A percentile compares a stretch with the other conserved stretches of the same genome.
phyloP scores from a whole-genome alignment of 805 yeast genomes.

The Kodamaea neixiangensis region DNA sequence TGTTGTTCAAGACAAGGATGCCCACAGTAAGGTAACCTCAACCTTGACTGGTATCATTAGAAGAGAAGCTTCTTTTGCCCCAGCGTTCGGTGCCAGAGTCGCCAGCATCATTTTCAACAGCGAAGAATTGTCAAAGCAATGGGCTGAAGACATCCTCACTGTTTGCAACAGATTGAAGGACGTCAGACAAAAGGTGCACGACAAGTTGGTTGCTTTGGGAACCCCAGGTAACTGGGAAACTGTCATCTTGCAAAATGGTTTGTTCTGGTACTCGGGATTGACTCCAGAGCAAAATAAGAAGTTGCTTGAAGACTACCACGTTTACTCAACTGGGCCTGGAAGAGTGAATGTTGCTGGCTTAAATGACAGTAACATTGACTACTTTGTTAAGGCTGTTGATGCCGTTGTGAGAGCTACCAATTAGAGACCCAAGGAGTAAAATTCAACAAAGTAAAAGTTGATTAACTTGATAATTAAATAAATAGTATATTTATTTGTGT shows the following conservation, averaged over 20 bases:
- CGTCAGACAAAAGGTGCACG: slow-evolving; percentile 31
- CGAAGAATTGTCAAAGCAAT: slow-evolving; percentile 16
- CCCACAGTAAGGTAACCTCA: slow-evolving; percentile 21
- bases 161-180: slow-evolving; percentile 33
- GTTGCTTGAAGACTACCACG: slow-evolving; percentile 37
- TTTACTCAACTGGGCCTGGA: slow-evolving; percentile 41
- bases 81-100: slow-evolving; percentile 48
- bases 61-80: slow-evolving; percentile 47
- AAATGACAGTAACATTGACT: slow-evolving; percentile 38
- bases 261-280: slow-evolving; percentile 48
- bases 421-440: not conserved
- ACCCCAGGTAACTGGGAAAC: slow-evolving; percentile 49
- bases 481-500: not conserved
- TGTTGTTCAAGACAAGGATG: slow-evolving; percentile 21
- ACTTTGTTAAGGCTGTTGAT: slow-evolving; percentile 39
- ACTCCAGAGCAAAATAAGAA: slow-evolving; percentile 31
- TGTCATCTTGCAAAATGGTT: slow-evolving; percentile 38
- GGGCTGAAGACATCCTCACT: slow-evolving; percentile 38
- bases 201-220: slow-evolving; percentile 30
- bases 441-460: not conserved
- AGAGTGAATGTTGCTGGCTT: slow-evolving; percentile 49
- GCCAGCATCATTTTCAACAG: slow-evolving; percentile 23
- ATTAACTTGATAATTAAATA: not conserved
- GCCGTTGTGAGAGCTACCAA: slow-evolving; percentile 30
- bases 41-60: slow-evolving; percentile 37